phyloP scores from a whole-genome alignment of 2,329 filamentous ascomycete genomes.

The Colletotrichum karsti region DNA sequence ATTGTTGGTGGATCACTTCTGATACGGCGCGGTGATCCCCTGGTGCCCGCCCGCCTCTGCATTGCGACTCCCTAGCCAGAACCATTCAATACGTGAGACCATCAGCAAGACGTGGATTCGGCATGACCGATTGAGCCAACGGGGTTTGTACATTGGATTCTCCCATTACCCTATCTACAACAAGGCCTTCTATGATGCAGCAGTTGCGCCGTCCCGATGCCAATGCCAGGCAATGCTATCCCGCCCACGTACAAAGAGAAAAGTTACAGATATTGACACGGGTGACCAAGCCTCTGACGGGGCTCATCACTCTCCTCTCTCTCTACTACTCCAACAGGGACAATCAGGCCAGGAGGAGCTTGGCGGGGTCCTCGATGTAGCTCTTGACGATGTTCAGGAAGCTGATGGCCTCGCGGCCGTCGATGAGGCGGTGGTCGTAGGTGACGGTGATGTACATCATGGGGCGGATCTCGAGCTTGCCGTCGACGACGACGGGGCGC shows the following conservation, averaged over 20 bases:
- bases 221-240: constrained; percentile 14
- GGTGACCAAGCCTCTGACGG: not conserved
- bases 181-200: constrained; percentile 3
- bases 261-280: not conserved
- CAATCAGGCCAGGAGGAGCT: constrained; percentile 59
- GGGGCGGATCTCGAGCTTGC: constrained; percentile 52
- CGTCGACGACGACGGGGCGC: constrained; percentile 65
- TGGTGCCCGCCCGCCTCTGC: no score
- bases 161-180: not conserved
- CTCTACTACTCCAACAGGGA: not conserved
- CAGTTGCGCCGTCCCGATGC: constrained; percentile 4
- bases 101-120: no score
- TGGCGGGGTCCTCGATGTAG: constrained; percentile 50
- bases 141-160: not conserved
- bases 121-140: not conserved
- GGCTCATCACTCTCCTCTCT: not conserved
- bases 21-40: no score
- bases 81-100: no score
- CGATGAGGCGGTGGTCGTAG: constrained; percentile 64
- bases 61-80: no score
- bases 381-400: constrained; percentile 52
- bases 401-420: constrained; percentile 67
- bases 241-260: constrained; percentile 3
- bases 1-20: no score
- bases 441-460: constrained; percentile 60